Evolutionary conservation across 495 filamentous ascomycete genomes (phyloP).

Genomic region (Talaromyces proteolyticus): DNA sequence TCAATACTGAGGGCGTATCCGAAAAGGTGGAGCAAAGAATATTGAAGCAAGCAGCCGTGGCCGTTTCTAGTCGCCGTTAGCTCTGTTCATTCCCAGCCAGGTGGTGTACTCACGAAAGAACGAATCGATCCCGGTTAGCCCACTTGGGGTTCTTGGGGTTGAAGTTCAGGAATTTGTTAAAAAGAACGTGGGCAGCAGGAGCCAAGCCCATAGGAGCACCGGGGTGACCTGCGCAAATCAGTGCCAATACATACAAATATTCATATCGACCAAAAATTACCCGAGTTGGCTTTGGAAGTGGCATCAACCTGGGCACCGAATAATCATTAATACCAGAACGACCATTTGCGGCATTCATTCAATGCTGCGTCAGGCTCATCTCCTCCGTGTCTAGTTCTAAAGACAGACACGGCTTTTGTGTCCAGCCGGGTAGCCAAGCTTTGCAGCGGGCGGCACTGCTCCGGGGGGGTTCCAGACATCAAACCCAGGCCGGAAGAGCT

Average conservation of each 20-base stretch:
- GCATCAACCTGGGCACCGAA: slow-evolving; percentile 78
- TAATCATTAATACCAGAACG: not conserved
- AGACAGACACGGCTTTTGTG: too few relatives aligned
- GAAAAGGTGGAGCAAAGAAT: slow-evolving; percentile 94
- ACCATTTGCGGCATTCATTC: too few relatives aligned
- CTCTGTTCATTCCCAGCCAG: not conserved
- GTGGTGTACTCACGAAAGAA: slow-evolving; percentile 82
- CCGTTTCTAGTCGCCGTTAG: slow-evolving; percentile 64
- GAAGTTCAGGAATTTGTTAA: slow-evolving; percentile 98
- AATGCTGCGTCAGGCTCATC: too few relatives aligned
- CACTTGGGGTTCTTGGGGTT: slow-evolving; percentile 98
- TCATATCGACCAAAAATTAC: not conserved
- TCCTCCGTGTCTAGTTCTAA: not conserved
- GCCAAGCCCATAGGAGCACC: slow-evolving; percentile 99
- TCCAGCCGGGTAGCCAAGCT: too few relatives aligned
- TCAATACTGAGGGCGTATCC: slow-evolving; percentile 82
- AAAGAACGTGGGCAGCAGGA: slow-evolving; percentile 93
- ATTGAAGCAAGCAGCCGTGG: slow-evolving; percentile 98
- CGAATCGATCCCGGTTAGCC: slow-evolving; percentile 95
- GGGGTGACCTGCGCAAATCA: slow-evolving; percentile 61
- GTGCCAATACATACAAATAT: not conserved
- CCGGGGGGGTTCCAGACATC: too few relatives aligned
- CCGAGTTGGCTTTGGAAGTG: slow-evolving; percentile 86
- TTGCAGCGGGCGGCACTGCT: not conserved
- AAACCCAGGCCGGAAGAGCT: not conserved